Base-by-base conservation (phyloP, 2,329 filamentous ascomycete species). In the Penicillium sp. region DNA sequence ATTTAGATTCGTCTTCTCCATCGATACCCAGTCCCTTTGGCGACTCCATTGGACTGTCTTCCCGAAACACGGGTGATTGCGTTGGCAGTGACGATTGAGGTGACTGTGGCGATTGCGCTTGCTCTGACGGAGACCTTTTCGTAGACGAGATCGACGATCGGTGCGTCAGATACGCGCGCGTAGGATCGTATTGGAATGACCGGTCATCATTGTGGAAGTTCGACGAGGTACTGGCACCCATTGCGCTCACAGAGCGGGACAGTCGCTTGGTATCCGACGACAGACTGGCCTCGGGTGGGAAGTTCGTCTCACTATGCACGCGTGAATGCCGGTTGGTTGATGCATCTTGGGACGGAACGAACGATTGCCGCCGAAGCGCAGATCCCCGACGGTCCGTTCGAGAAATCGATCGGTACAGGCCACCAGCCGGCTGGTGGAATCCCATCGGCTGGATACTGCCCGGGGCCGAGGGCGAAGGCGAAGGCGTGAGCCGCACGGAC, bases 161-260 rank as follows among this genome's bases (percentile, higher is more conserved):
- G 33, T 62, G 62, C 9, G 60, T 65, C 10, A 61, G 48, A 34
- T 65, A 64, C 4, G 57, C 49, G 26, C 58, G 48, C 10, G 50
- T 57, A 7, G 57, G 55, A 3, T 56, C 62, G 38, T 63, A 63
- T 3, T 50, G 58, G 36, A 65, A 65, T 4, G 63, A 60, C 9
- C 56, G 57, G 7, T 66, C 57, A 39, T 60, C 62, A 17, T 52
- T 55, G 27, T 60, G 47, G 30, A 60, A 60, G 20, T 43, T 56
- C 4, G 60, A 60, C 7, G 52, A 48, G 33, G 50, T 66, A 18
- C 56, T 62, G 8, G 64, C 63, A 2, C 64, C 67, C 54, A 68
- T 56, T 2, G 83, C 82, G 53, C 83, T 87, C 15, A 81, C 75
- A 11, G 83, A 81, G 39, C 83, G 74, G 23, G 75, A 77, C 0